Percentiles rank a stretch among this genome's conserved stretches.
Evolutionary conservation across 805 yeast genomes (phyloP).

Genomic region (Myxozyma neotropica): DNA sequence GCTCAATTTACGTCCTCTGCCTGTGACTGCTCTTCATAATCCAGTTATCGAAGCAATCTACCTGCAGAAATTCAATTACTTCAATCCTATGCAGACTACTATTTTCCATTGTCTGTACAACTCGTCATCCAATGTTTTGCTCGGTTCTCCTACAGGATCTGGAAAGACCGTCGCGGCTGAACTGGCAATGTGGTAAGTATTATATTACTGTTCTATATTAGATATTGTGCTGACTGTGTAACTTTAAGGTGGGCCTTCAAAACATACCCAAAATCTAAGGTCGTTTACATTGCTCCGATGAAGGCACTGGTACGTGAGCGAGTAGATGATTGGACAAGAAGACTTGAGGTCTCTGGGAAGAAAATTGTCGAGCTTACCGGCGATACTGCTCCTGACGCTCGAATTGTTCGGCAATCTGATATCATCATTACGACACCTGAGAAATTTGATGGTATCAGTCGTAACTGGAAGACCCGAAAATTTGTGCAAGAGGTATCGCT

Average conservation of each 20-base stretch:
- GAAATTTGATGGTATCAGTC: conserved; percentile 83
- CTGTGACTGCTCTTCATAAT: conserved; percentile 76
- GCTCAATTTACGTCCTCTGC: conserved; percentile 80
- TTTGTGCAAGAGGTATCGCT: conserved; percentile 75
- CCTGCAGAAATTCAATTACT: conserved; percentile 68
- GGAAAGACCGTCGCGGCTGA: conserved; percentile 98
- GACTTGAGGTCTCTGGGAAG: conserved; percentile 52
- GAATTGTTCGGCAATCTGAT: conserved; percentile 66
- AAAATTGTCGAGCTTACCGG: conserved; percentile 78
- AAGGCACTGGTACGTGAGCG: conserved; percentile 82
- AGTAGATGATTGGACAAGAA: conserved; percentile 73
- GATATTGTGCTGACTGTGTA: background rate
- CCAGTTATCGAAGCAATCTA: conserved; percentile 69
- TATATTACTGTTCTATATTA: background rate
- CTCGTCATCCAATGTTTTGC: conserved; percentile 74
- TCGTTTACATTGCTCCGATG: conserved; percentile 88
- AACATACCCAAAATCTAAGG: conserved; percentile 62
- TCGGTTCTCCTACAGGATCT: conserved; percentile 98
- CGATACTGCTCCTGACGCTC: conserved; percentile 74
- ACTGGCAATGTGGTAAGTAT: conserved; percentile 80
- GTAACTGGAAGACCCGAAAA: conserved; percentile 79
- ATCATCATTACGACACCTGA: conserved; percentile 83
- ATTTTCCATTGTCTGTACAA: conserved; percentile 86
- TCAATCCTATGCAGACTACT: conserved; percentile 99
- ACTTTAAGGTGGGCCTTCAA: conserved; percentile 62